Conservation (phyloP, 2,329 filamentous ascomycete species). For the Coniochaeta hoffmannii region DNA sequence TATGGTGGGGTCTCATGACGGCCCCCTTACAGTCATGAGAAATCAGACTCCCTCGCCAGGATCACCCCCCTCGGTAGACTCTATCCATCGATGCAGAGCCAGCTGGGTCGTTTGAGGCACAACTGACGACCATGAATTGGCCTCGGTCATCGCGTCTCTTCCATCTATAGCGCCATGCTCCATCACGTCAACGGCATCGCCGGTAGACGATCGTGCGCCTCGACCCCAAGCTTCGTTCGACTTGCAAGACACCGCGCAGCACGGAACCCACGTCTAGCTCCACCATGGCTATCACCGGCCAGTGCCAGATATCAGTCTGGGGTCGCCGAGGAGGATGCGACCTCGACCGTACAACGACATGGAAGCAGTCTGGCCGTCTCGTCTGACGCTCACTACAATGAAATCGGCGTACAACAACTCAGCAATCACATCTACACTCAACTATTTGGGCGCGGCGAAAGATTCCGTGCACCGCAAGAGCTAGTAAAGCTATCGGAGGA, state of each 20-base stretch:
- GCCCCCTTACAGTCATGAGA: background rate
- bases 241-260: conserved; percentile 41
- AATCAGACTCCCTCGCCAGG: background rate
- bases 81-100: no score
- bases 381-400: conserved; percentile 69
- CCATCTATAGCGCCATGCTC: conserved; percentile 28
- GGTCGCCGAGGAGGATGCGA: conserved; percentile 16
- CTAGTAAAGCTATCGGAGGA: conserved; percentile 75
- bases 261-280: conserved; percentile 22
- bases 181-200: conserved; percentile 25
- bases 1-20: background rate
- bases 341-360: conserved; percentile 8
- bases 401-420: conserved; percentile 90
- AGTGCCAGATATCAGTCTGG: conserved; percentile 33
- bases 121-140: conserved; percentile 6
- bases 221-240: conserved; percentile 40
- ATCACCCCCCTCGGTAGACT: no score
- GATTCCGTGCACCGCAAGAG: conserved; percentile 52
- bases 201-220: conserved; percentile 13
- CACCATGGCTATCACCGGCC: conserved; percentile 5
- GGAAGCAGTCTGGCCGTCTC: conserved; percentile 32
- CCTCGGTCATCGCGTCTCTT: conserved; percentile 1
- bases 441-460: conserved; percentile 58
- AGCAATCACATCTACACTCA: conserved; percentile 77
- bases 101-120: background rate